Evolutionary conservation across 768 basidiomycete species (phyloP).

Genomic region (Obba rivulosa): DNA sequence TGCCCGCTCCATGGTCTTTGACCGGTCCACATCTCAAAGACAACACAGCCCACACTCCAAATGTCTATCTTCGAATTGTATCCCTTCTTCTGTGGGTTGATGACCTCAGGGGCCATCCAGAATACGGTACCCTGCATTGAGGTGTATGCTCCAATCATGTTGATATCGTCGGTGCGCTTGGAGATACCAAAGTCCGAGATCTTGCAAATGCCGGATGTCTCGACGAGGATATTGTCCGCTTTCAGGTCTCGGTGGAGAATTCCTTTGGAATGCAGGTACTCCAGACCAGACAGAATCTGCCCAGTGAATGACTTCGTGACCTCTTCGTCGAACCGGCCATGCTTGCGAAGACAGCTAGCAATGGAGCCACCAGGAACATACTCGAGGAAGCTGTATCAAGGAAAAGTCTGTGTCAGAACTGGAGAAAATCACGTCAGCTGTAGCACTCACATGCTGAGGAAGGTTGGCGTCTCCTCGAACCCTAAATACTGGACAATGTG

Average conservation of each 20-base stretch:
- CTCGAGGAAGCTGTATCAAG: slow-evolving; percentile 80
- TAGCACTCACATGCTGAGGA: slow-evolving; percentile 81
- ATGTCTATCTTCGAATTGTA: slow-evolving; percentile 98
- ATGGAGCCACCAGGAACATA: slow-evolving; percentile 98
- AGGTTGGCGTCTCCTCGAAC: slow-evolving; percentile 82
- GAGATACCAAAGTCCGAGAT: slow-evolving; percentile 99
- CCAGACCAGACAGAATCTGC: slow-evolving; percentile 88
- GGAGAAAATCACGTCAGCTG: not conserved
- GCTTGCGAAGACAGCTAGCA: slow-evolving; percentile 82
- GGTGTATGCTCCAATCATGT: slow-evolving; percentile 76
- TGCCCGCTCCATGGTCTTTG: slow-evolving; percentile 90
- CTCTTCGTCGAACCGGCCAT: slow-evolving; percentile 89
- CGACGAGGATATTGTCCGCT: slow-evolving; percentile 96
- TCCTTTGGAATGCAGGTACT: slow-evolving; percentile 87
- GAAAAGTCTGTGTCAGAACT: not conserved
- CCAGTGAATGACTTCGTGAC: slow-evolving; percentile 89
- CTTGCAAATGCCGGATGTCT: slow-evolving; percentile 88
- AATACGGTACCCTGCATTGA: slow-evolving; percentile 98
- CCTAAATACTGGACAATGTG: slow-evolving; percentile 98
- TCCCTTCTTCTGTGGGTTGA: slow-evolving; percentile 80
- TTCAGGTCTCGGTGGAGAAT: slow-evolving; percentile 97
- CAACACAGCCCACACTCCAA: slow-evolving; percentile 98
- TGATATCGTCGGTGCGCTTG: slow-evolving; percentile 87
- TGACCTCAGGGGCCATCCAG: slow-evolving; percentile 99
- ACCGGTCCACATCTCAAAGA: slow-evolving; percentile 99